Conservation (phyloP, 345 rosid species). For the Salix brachista region DNA sequence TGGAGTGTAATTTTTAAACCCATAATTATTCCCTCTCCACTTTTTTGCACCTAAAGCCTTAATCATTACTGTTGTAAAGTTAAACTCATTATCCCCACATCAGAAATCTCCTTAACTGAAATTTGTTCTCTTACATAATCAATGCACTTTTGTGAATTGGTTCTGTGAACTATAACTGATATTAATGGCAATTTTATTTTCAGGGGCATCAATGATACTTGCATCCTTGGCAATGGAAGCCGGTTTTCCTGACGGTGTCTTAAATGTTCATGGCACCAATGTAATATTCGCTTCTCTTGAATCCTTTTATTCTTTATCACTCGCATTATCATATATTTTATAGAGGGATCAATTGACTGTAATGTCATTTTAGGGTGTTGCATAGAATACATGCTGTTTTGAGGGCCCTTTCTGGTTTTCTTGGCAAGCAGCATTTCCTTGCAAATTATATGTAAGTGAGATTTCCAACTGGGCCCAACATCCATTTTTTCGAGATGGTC, state of each 20-base stretch:
- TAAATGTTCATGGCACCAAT: constrained; percentile 86
- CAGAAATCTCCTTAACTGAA: neutral
- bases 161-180: neutral
- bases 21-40: neutral
- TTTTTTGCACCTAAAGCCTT: neutral
- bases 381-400: no score
- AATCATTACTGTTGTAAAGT: neutral
- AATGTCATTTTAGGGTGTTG: neutral
- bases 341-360: neutral
- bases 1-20: neutral
- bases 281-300: constrained; percentile 34
- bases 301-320: neutral
- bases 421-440: no score
- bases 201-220: constrained; percentile 88
- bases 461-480: no score
- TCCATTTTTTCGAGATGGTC: neutral
- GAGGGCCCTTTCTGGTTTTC: no score
- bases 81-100: neutral
- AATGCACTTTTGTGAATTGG: neutral
- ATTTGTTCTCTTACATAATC: neutral
- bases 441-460: no score
- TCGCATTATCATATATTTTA: neutral
- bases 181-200: neutral
- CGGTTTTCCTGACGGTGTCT: constrained; percentile 86
- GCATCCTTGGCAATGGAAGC: constrained; percentile 93